Percentiles rank a stretch among this genome's conserved stretches.
Conservation (phyloP, 2,329 filamentous ascomycete species). For the Alternaria sp. region DNA sequence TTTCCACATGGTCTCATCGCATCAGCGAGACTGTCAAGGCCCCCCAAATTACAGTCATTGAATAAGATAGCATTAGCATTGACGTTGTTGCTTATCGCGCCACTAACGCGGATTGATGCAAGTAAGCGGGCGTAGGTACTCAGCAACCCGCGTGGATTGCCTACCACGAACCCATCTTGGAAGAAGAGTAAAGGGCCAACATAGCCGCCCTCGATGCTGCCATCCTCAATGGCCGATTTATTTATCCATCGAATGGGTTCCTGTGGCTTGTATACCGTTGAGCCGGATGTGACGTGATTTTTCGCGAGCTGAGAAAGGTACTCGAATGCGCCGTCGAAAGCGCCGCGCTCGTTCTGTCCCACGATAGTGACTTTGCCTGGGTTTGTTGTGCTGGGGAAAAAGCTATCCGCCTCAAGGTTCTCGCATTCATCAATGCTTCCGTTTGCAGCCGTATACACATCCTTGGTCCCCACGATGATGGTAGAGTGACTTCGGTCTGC, state of each 20-base stretch:
- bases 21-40: constrained; percentile 69
- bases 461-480: constrained; percentile 61
- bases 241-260: constrained; percentile 74
- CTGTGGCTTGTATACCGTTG: constrained; percentile 64
- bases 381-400: constrained; percentile 63
- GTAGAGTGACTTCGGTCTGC: constrained; percentile 37
- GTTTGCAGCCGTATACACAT: constrained; percentile 53
- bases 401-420: constrained; percentile 66
- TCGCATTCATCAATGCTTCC: constrained; percentile 46
- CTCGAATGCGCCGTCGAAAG: constrained; percentile 73
- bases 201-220: constrained; percentile 73
- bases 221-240: constrained; percentile 76
- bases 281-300: constrained; percentile 60
- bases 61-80: constrained; percentile 71
- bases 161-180: constrained; percentile 62
- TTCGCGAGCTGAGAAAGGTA: constrained; percentile 72
- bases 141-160: constrained; percentile 66
- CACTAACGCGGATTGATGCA: constrained; percentile 72
- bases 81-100: constrained; percentile 74
- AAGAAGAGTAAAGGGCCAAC: constrained; percentile 75
- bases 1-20: constrained; percentile 73
- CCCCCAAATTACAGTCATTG: constrained; percentile 65
- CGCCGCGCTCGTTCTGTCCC: constrained; percentile 71
- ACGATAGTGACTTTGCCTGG: constrained; percentile 64
- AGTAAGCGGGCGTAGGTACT: constrained; percentile 69